Evolutionary conservation across 2,329 filamentous ascomycete genomes (phyloP).

Genomic region (Penicillium corylophilum): DNA sequence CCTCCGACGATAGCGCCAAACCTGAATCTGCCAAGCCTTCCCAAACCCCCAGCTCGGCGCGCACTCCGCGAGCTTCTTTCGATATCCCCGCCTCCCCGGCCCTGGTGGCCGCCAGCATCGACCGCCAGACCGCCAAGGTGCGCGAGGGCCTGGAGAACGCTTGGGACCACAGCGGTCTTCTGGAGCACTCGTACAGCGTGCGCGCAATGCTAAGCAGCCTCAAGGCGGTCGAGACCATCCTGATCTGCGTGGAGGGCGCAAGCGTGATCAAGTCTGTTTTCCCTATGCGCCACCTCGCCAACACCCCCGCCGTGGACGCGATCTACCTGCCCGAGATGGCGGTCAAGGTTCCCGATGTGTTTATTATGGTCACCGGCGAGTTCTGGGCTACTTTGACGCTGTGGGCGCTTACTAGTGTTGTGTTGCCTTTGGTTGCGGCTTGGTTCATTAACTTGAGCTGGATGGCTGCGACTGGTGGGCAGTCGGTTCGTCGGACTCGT

Average conservation of each 20-base stretch:
- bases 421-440: slow-evolving; percentile 68
- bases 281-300: slow-evolving; percentile 69
- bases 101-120: slow-evolving; percentile 66
- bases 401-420: slow-evolving; percentile 71
- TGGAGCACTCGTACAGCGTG: slow-evolving; percentile 58
- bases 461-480: slow-evolving; percentile 37
- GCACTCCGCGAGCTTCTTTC: slow-evolving; percentile 12
- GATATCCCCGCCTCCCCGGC: slow-evolving; percentile 43
- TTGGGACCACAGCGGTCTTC: slow-evolving; percentile 38
- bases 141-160: slow-evolving; percentile 34
- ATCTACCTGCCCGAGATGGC: slow-evolving; percentile 59
- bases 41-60: slow-evolving; percentile 6
- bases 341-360: slow-evolving; percentile 76
- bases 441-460: slow-evolving; percentile 89
- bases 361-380: slow-evolving; percentile 67
- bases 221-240: slow-evolving; percentile 66
- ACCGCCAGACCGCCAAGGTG: slow-evolving; percentile 55
- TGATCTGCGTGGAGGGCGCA: slow-evolving; percentile 68
- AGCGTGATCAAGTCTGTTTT: slow-evolving; percentile 70
- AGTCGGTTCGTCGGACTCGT: slow-evolving; percentile 26
- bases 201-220: slow-evolving; percentile 69
- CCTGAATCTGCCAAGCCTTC: background rate
- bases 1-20: slow-evolving; percentile 14
- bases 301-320: slow-evolving; percentile 61
- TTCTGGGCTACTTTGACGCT: slow-evolving; percentile 83